Evolutionary conservation across 495 filamentous ascomycete genomes (phyloP).

Genomic region (Neurospora discreta): DNA sequence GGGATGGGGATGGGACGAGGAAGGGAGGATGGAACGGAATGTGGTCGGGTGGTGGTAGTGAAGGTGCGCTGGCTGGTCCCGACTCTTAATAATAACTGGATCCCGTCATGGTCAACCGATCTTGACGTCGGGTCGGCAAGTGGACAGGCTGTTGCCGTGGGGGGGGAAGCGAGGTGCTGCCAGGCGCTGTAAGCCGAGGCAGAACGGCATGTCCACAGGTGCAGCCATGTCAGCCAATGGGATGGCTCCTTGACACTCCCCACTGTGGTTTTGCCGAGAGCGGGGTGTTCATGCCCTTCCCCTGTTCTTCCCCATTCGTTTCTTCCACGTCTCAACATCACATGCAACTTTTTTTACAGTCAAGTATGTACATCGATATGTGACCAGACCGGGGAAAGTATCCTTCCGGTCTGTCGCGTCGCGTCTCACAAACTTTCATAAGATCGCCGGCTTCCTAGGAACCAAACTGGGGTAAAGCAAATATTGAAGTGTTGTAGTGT

Average conservation of each 20-base stretch:
- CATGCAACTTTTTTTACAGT: too few relatives aligned
- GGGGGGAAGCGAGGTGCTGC: conserved; percentile 3
- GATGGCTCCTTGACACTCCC: conserved; percentile 1
- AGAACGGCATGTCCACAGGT: conserved; percentile 1
- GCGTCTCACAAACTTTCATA: background rate
- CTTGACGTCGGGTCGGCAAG: conserved; percentile 14
- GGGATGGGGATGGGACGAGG: background rate
- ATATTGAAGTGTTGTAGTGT: too few relatives aligned
- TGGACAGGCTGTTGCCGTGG: background rate
- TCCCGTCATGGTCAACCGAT: background rate
- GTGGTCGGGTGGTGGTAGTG: background rate
- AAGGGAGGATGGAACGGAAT: background rate
- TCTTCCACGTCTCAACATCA: background rate
- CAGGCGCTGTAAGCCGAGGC: conserved; percentile 16
- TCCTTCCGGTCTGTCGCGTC: background rate
- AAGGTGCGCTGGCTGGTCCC: conserved; percentile 2
- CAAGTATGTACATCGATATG: too few relatives aligned
- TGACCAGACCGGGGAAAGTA: background rate
- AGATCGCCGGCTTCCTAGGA: background rate
- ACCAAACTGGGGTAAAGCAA: background rate
- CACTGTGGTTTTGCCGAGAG: conserved; percentile 15
- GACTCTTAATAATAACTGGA: conserved; percentile 1
- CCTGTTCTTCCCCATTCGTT: background rate
- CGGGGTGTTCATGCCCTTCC: conserved; percentile 2
- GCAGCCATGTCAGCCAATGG: background rate